phyloP scores from a whole-genome alignment of 2,329 filamentous ascomycete genomes.

The Pestalotiopsis sp. region DNA sequence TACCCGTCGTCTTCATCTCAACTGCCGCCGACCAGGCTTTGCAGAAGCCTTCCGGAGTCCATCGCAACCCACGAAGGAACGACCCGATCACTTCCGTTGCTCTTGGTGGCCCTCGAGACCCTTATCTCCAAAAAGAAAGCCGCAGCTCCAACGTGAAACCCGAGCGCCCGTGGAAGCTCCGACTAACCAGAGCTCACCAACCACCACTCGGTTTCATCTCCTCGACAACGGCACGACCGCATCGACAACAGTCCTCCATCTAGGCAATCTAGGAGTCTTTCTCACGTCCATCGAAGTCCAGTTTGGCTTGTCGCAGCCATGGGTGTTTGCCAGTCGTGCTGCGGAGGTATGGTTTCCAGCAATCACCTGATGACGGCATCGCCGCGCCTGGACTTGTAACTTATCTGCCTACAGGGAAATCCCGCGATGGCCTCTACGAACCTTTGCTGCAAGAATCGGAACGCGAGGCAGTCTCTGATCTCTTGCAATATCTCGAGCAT shows the following conservation, averaged over 20 bases:
- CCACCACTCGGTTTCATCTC: background rate
- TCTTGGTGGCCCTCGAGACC: background rate
- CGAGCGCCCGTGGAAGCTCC: constrained; percentile 3
- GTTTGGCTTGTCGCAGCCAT: constrained; percentile 23
- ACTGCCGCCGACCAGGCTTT: background rate
- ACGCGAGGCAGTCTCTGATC: constrained; percentile 92
- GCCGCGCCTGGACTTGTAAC: background rate
- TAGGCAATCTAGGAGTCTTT: background rate
- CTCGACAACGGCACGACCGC: background rate
- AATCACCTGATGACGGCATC: background rate
- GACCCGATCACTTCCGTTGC: background rate
- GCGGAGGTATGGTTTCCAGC: constrained; percentile 30
- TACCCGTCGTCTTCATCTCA: background rate
- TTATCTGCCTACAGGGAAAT: constrained; percentile 56
- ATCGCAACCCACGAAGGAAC: background rate
- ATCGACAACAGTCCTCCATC: background rate
- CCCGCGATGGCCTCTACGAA: constrained; percentile 81
- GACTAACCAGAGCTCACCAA: background rate
- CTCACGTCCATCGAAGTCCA: background rate
- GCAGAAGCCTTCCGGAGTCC: background rate
- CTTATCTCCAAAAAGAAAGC: background rate
- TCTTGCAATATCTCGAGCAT: constrained; percentile 95
- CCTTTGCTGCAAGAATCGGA: constrained; percentile 92
- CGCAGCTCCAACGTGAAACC: background rate
- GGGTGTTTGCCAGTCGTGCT: constrained; percentile 37